Evolutionary conservation across 306 rosid species (phyloP), one percentile per base, ranked within the genome.

Genomic region (Quercus engelmannii): DNA sequence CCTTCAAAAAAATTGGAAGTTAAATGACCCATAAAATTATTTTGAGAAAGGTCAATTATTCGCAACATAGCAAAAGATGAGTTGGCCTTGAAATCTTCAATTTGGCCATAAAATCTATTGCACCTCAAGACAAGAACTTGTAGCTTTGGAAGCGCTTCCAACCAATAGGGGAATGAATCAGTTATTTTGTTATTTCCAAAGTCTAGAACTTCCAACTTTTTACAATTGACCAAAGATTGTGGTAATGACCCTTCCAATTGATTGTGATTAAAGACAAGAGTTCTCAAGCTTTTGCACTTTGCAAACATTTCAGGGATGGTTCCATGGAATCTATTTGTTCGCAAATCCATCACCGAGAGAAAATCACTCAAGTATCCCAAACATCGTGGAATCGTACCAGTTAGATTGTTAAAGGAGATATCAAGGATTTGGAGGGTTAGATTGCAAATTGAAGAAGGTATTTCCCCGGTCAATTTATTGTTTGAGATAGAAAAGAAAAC

Each of bases 11-110:
- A 46, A 9, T 12, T 46, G 17, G 54, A 46, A 46, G 17, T 10
- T 46, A 46, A 46, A 46, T 9, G 54, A 46, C 54, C 54, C 3
- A 18, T 74, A 23, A 87, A 87, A 4, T 55, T 5, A 33, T 89
- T 89, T 57, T 33, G n/a, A 0, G 89, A 85, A 4, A 90, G 17
- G 54, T 87, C 74, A 30, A 89, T 71, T 20, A 89, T 82, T 72
- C 43, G 58, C 78, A 85, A 49, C 33, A n/a, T 68, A 1, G 73
- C 41, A 69, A 87, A 87, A 1, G 81, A 13, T 31, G 54, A 14
- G 0, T 49, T 69, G 31, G 69, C n/a, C 4, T 26, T 62, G 4
- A 73, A 54, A 64, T 41, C 18, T 1, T n/a, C n/a, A 54, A 89
- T 74, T 28, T 6, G 11, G 23, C 92, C 92, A 73, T 75, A 14